Conservation (phyloP, 1,284 basidiomycete genomes). For the Austroboletus novae-zelandiae region DNA sequence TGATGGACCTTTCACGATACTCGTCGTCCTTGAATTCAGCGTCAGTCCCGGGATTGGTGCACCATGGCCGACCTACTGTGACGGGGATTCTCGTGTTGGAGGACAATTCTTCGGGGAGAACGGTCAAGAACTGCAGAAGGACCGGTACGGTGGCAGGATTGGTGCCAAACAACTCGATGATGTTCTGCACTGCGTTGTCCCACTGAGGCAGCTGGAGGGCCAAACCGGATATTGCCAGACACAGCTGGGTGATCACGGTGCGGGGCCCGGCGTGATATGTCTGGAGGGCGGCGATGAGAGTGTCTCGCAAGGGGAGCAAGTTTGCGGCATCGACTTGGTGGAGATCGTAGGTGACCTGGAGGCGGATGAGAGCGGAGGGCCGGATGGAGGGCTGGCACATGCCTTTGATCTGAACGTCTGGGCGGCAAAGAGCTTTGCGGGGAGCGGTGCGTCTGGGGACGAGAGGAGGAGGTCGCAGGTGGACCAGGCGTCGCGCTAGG, state of each 20-base stretch:
- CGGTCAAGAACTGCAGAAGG: slow-evolving; percentile 87
- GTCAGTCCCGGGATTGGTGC: slow-evolving; percentile 4
- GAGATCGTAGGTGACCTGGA: slow-evolving; percentile 93
- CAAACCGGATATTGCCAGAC: slow-evolving; percentile 86
- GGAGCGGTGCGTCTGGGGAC: slow-evolving; percentile 72
- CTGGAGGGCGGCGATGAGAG: slow-evolving; percentile 76
- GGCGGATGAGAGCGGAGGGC: slow-evolving; percentile 19
- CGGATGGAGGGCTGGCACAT: slow-evolving; percentile 13
- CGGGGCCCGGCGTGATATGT: slow-evolving; percentile 74
- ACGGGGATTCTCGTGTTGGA: slow-evolving; percentile 88
- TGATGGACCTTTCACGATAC: slow-evolving; percentile 63
- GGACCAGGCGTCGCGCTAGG: slow-evolving; percentile 93
- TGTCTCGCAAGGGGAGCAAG: slow-evolving; percentile 81
- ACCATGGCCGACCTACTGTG: slow-evolving; percentile 54
- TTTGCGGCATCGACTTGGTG: slow-evolving; percentile 78
- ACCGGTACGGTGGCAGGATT: slow-evolving; percentile 82
- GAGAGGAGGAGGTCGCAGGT: slow-evolving; percentile 91
- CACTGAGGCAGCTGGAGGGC: slow-evolving; percentile 92
- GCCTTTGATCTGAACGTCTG: slow-evolving; percentile 97
- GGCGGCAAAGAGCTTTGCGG: slow-evolving; percentile 92
- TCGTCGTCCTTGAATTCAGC: slow-evolving; percentile 65
- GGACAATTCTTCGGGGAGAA: slow-evolving; percentile 89
- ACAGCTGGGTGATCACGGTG: slow-evolving; percentile 87
- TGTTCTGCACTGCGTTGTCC: slow-evolving; percentile 75
- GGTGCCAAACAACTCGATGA: slow-evolving; percentile 86